Conservation (phyloP, 2,329 filamentous ascomycete species). For the Coniochaeta prunicola region DNA sequence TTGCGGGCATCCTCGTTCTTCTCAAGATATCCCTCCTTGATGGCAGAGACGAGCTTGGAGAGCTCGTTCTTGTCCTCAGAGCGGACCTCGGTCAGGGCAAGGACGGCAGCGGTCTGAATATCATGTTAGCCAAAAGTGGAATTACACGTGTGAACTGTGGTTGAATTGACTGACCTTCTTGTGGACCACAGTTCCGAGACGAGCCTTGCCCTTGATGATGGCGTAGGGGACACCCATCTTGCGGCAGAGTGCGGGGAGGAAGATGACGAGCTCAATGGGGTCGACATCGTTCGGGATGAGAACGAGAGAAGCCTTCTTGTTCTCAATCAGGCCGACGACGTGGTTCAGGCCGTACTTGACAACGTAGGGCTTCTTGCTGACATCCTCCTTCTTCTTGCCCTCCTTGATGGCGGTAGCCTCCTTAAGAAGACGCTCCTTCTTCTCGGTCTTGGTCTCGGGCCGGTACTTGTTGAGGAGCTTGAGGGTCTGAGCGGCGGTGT, state of each 20-base stretch:
- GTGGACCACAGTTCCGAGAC: slow-evolving; percentile 97
- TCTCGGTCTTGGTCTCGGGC: slow-evolving; percentile 97
- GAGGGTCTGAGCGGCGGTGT: slow-evolving; percentile 93
- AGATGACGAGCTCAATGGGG: slow-evolving; percentile 98
- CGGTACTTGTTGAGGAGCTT: slow-evolving; percentile 99
- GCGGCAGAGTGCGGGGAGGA: slow-evolving; percentile 97
- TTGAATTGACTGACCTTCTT: slow-evolving; percentile 67
- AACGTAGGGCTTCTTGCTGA: slow-evolving; percentile 98
- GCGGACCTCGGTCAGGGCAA: slow-evolving; percentile 94
- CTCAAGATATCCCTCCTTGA: slow-evolving; percentile 98
- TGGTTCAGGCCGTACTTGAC: slow-evolving; percentile 99
- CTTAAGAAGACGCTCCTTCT: slow-evolving; percentile 98
- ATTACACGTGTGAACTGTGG: background rate
- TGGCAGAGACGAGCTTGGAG: slow-evolving; percentile 87
- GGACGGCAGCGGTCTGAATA: slow-evolving; percentile 88
- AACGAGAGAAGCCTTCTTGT: slow-evolving; percentile 99
- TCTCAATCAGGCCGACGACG: slow-evolving; percentile 94
- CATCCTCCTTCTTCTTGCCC: slow-evolving; percentile 99
- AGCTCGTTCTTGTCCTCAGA: slow-evolving; percentile 98
- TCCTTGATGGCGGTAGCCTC: slow-evolving; percentile 97
- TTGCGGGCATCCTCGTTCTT: slow-evolving; percentile 87
- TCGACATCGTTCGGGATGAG: slow-evolving; percentile 99
- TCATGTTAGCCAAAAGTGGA: background rate
- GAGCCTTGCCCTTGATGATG: slow-evolving; percentile 99
- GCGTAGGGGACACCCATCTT: slow-evolving; percentile 99